Percentiles rank a stretch among this genome's conserved stretches.
Evolutionary conservation across 768 basidiomycete species (phyloP).

Genomic region (Leccinum uliginosum): DNA sequence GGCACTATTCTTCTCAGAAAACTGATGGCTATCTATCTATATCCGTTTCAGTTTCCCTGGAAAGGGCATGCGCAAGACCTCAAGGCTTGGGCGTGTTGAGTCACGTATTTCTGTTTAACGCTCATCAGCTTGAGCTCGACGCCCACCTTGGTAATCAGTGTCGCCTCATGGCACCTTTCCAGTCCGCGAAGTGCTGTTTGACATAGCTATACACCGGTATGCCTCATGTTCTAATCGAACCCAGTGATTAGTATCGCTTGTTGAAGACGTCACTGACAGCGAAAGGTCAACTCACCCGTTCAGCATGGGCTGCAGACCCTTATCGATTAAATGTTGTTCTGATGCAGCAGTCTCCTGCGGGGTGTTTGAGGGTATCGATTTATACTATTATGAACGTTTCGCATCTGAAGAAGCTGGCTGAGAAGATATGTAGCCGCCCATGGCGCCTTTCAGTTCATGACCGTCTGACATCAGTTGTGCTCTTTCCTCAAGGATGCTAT

Average conservation of each 20-base stretch:
- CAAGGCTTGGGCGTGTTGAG: slow-evolving; percentile 15
- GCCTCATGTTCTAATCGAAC: slow-evolving; percentile 10
- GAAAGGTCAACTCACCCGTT: slow-evolving; percentile 10
- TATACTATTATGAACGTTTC: slow-evolving; percentile 3
- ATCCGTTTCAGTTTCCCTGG: slow-evolving; percentile 7
- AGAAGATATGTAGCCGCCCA: slow-evolving; percentile 15
- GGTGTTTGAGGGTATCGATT: not conserved
- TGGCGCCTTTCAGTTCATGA: not conserved
- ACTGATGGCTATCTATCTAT: slow-evolving; percentile 9
- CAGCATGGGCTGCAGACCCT: slow-evolving; percentile 11
- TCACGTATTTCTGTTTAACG: slow-evolving; percentile 7
- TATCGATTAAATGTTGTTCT: slow-evolving; percentile 12
- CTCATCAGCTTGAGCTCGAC: slow-evolving; percentile 1
- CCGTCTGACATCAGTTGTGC: not conserved
- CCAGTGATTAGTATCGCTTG: slow-evolving; percentile 6
- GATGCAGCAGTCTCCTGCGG: slow-evolving; percentile 4
- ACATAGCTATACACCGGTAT: slow-evolving; percentile 6
- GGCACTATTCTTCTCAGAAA: slow-evolving; percentile 1
- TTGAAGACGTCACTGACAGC: slow-evolving; percentile 8
- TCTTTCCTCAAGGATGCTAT: slow-evolving; percentile 7
- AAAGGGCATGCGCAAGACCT: slow-evolving; percentile 3
- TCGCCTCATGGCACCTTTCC: slow-evolving; percentile 5
- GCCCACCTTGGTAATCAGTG: not conserved
- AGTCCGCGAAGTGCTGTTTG: not conserved
- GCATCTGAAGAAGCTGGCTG: not conserved